A percentile compares a stretch with the other conserved stretches of the same genome.
Conservation (phyloP, 2,329 filamentous ascomycete genomes). For the Coccinonectria pachysandricola region DNA sequence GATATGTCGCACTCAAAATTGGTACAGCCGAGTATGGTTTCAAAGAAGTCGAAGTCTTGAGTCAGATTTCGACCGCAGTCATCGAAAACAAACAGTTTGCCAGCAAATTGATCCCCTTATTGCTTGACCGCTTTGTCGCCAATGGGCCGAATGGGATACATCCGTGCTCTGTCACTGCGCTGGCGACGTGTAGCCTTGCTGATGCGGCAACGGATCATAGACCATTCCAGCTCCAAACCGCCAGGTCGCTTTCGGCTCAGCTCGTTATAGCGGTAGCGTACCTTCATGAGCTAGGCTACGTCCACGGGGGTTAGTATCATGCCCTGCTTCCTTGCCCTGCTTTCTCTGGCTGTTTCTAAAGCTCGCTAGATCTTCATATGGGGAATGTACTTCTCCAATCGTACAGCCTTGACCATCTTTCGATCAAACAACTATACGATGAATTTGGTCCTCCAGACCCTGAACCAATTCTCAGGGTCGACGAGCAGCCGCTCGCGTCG, state of each 20-base stretch:
- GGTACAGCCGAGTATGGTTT: conserved; percentile 14
- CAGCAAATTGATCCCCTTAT: conserved; percentile 4
- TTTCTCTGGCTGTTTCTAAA: conserved; percentile 1
- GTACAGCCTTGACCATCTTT: conserved; percentile 11
- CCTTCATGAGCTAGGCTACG: conserved; percentile 19
- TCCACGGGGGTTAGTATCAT: conserved; percentile 24
- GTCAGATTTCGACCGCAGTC: conserved; percentile 1
- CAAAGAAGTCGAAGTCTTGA: conserved; percentile 14
- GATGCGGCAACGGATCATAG: conserved; percentile 7
- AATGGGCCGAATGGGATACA: conserved; percentile 21
- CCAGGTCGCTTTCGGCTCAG: conserved; percentile 18
- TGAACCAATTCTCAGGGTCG: conserved; percentile 8
- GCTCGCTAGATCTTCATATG: conserved; percentile 20
- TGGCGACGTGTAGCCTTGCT: conserved; percentile 17
- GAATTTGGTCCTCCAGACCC: conserved; percentile 12
- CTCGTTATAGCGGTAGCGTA: conserved; percentile 20
- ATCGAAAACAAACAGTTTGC: not conserved
- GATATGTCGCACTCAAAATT: conserved; percentile 24
- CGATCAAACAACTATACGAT: conserved; percentile 14
- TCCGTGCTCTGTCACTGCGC: conserved; percentile 15
- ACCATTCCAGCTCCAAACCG: conserved; percentile 18
- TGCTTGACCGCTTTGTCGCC: conserved; percentile 17
- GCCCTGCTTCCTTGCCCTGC: not conserved
- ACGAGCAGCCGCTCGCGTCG: conserved; percentile 6
- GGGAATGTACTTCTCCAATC: conserved; percentile 24